These are phyloP conservation scores for Monosporascus sp. DNA, from an alignment of 2,329 filamentous ascomycete genomes.

Conservation along the genomic window DNA sequence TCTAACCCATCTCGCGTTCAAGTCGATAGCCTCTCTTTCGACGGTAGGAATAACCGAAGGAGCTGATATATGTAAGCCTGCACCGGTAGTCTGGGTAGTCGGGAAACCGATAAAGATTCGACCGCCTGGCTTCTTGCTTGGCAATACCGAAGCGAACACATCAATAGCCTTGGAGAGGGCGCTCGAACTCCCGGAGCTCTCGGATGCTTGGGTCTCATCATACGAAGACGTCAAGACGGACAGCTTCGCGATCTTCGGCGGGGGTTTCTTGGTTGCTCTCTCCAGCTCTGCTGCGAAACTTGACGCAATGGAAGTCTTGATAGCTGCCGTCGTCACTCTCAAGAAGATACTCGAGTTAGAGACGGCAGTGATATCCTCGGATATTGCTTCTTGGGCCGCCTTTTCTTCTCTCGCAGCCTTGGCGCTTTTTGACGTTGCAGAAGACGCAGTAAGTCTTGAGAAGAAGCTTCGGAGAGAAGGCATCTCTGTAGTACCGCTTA, in stretches of 20 bases:
- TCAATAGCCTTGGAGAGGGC: conserved; percentile 58
- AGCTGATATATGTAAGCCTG: conserved; percentile 89
- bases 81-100: conserved; percentile 92
- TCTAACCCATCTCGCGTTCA: conserved; percentile 91
- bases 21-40: conserved; percentile 91
- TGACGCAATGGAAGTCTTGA: conserved; percentile 68
- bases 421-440: conserved; percentile 40
- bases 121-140: conserved; percentile 74
- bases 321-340: conserved; percentile 76
- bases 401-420: conserved; percentile 60
- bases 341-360: conserved; percentile 81
- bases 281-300: conserved; percentile 82
- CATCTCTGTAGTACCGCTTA: conserved; percentile 38
- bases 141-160: conserved; percentile 85
- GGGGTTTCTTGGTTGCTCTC: conserved; percentile 93
- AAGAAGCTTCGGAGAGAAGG: conserved; percentile 76
- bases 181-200: conserved; percentile 42
- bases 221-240: conserved; percentile 89
- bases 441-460: conserved; percentile 61
- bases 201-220: conserved; percentile 68
- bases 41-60: conserved; percentile 96
- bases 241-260: conserved; percentile 79
- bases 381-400: conserved; percentile 54
- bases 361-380: conserved; percentile 65
- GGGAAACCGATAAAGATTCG: conserved; percentile 97